Conservation (phyloP, 805 yeast genomes). For the Candida stauntonica region DNA sequence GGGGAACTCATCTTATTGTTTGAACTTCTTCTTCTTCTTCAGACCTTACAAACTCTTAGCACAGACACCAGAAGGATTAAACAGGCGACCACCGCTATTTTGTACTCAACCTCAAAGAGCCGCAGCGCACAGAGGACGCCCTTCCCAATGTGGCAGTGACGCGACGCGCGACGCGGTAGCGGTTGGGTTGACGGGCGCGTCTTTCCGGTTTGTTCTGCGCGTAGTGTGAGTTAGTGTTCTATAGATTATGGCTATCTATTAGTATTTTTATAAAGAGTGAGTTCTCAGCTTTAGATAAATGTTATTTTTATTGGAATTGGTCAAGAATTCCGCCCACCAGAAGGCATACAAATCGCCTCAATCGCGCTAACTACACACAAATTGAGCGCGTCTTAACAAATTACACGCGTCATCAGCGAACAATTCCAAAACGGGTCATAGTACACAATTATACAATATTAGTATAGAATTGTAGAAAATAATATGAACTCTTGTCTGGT, state of each 20-base stretch:
- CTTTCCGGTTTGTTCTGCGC: too few relatives aligned
- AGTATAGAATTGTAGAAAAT: too few relatives aligned
- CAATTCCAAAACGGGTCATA: constrained; percentile 1
- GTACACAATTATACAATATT: not conserved
- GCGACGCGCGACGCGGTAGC: constrained; percentile 13
- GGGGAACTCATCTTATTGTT: constrained; percentile 14
- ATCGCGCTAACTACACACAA: too few relatives aligned
- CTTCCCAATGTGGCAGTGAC: constrained; percentile 14
- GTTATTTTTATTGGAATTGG: not conserved
- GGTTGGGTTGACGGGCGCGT: too few relatives aligned
- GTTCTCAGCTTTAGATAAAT: not conserved
- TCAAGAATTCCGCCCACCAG: not conserved
- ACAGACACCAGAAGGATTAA: not conserved
- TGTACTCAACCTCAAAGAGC: too few relatives aligned
- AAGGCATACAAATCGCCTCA: too few relatives aligned
- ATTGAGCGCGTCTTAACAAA: constrained; percentile 8
- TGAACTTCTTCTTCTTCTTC: constrained; percentile 5
- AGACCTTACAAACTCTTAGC: not conserved
- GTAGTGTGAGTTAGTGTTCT: too few relatives aligned
- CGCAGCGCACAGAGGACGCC: not conserved
- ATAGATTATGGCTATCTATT: too few relatives aligned
- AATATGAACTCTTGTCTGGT: too few relatives aligned
- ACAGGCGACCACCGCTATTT: not conserved
- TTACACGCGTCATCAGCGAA: constrained; percentile 12
- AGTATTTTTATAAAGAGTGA: not conserved